Evolutionary conservation across 2,329 filamentous ascomycete species (phyloP).

Genomic region (Alternaria infectoria): DNA sequence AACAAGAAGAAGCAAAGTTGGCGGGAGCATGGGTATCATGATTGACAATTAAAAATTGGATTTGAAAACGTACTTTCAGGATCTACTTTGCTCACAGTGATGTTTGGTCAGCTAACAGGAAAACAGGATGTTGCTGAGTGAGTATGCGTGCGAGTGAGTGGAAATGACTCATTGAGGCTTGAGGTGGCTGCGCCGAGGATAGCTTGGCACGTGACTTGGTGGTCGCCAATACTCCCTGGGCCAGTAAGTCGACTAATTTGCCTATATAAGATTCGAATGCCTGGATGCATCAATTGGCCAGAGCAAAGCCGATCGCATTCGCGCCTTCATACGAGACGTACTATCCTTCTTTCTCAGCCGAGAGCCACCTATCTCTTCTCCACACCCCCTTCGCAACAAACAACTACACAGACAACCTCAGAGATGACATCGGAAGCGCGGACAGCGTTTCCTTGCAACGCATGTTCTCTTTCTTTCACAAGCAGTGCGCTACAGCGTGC

Average conservation of each 20-base stretch:
- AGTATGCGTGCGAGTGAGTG: background rate
- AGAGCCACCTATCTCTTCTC: background rate
- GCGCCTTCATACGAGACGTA: background rate
- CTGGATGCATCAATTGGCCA: background rate
- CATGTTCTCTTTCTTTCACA: constrained; percentile 1
- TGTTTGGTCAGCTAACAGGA: background rate
- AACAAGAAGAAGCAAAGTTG: background rate
- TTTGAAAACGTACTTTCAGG: background rate
- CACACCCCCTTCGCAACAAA: background rate
- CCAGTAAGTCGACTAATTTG: background rate
- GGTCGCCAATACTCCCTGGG: background rate
- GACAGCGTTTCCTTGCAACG: constrained; percentile 2
- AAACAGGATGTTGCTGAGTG: background rate
- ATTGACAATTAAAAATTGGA: background rate
- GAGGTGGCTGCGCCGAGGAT: background rate
- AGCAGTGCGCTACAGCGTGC: background rate
- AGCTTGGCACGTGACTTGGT: background rate
- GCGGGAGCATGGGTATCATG: background rate
- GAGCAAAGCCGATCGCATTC: background rate
- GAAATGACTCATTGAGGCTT: background rate
- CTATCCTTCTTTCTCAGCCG: background rate
- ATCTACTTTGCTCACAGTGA: background rate
- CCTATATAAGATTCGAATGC: background rate
- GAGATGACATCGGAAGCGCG: background rate
- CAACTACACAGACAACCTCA: background rate